Evolutionary conservation across 441 rosid genomes (phyloP).

Genomic region (Corymbia citriodora): DNA sequence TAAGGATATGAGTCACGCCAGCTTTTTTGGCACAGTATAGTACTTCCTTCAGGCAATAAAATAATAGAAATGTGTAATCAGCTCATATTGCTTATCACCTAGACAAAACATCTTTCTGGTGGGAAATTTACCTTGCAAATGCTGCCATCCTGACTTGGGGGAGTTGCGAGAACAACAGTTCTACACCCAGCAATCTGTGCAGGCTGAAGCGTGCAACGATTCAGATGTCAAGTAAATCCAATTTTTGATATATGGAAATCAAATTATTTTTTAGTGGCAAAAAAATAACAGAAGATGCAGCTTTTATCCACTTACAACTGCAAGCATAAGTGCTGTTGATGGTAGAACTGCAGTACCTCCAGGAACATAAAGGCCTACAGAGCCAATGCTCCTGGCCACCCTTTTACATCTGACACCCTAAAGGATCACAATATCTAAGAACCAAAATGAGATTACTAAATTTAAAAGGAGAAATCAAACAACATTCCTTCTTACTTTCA

Average conservation of each 20-base stretch:
- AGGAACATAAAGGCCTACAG: constrained; percentile 95
- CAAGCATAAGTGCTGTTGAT: constrained; percentile 92
- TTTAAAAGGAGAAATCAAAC: not conserved
- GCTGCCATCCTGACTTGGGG: constrained; percentile 83
- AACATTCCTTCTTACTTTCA: constrained; percentile 49
- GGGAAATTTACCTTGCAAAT: constrained; percentile 66
- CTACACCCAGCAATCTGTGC: constrained; percentile 97
- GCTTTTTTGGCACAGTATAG: constrained; percentile 90
- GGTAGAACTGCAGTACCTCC: constrained; percentile 97
- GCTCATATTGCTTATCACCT: not conserved
- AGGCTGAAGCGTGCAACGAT: constrained; percentile 45
- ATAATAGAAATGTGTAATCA: not conserved
- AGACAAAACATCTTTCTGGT: not conserved
- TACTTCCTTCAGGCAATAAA: constrained; percentile 52
- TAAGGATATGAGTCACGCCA: constrained; percentile 89
- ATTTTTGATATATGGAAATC: not conserved
- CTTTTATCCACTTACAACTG: constrained; percentile 51
- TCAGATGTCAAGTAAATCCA: constrained; percentile 5
- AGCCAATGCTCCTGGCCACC: constrained; percentile 78
- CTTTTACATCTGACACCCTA: constrained; percentile 93
- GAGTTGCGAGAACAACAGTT: constrained; percentile 87
- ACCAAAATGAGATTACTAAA: not conserved
- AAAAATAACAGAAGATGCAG: not conserved
- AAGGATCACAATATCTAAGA: not conserved
- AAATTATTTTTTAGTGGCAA: not conserved